A percentile compares a stretch with the other conserved stretches of the same genome.
phyloP scores from a whole-genome alignment of 805 yeast species.

The Zygosaccharomyces bisporus region DNA sequence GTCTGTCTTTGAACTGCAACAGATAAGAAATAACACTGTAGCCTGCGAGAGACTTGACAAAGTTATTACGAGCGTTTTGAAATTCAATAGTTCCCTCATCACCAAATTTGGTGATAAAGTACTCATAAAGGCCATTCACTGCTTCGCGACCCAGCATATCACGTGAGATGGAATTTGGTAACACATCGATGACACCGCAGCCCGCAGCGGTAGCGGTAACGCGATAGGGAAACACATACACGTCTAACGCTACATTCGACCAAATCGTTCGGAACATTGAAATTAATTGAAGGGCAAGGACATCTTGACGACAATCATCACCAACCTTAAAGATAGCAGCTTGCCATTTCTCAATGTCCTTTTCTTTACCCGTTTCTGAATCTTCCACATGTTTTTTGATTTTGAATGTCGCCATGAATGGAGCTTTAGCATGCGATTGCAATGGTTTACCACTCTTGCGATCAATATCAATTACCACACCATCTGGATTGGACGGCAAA shows the following conservation, averaged over 20 bases:
- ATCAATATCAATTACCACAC: slow-evolving; percentile 86
- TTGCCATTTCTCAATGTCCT: slow-evolving; percentile 69
- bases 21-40: slow-evolving; percentile 88
- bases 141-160: slow-evolving; percentile 99
- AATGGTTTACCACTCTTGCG: slow-evolving; percentile 89
- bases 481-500: slow-evolving; percentile 95
- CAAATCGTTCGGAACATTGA: slow-evolving; percentile 90
- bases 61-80: slow-evolving; percentile 88
- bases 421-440: slow-evolving; percentile 98
- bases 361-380: slow-evolving; percentile 39
- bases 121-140: slow-evolving; percentile 92
- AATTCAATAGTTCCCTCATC: slow-evolving; percentile 87
- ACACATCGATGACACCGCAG: slow-evolving; percentile 96
- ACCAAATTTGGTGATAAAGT: slow-evolving; percentile 87
- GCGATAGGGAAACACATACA: slow-evolving; percentile 87
- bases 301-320: slow-evolving; percentile 98
- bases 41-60: slow-evolving; percentile 91
- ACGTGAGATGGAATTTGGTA: slow-evolving; percentile 91
- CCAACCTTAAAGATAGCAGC: slow-evolving; percentile 98
- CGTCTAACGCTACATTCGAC: slow-evolving; percentile 81
- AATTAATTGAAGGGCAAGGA: slow-evolving; percentile 85
- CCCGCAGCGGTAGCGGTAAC: slow-evolving; percentile 99
- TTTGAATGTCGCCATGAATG: slow-evolving; percentile 93
- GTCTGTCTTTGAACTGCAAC: slow-evolving; percentile 94
- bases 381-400: slow-evolving; percentile 55